phyloP scores from a whole-genome alignment of 2,329 filamentous ascomycete species.

The Xylaria sp. region DNA sequence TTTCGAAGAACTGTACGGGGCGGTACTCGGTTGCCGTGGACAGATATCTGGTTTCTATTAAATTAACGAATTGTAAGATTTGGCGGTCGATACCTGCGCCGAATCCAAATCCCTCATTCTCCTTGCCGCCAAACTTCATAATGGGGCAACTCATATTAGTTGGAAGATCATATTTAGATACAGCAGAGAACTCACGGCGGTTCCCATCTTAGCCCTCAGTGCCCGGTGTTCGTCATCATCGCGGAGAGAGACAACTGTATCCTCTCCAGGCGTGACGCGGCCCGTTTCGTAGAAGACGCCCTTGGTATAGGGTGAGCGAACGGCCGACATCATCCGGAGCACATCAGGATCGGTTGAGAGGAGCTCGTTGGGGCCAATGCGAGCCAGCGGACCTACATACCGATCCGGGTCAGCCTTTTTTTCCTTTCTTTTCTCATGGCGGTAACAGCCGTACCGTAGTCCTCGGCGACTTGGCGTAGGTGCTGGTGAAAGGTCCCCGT shows the following conservation, averaged over 20 bases:
- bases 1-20: constrained; percentile 55
- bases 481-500: constrained; percentile 36
- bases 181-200: constrained; percentile 44
- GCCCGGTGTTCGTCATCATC: constrained; percentile 44
- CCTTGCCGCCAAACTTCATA: constrained; percentile 56
- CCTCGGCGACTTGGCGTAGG: constrained; percentile 28
- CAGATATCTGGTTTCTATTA: constrained; percentile 56
- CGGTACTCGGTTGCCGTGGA: constrained; percentile 43
- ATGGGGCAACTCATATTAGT: background rate
- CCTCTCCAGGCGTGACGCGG: constrained; percentile 44
- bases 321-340: constrained; percentile 42
- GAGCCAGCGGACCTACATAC: constrained; percentile 34
- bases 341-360: constrained; percentile 33
- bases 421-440: background rate
- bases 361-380: constrained; percentile 38
- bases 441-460: constrained; percentile 24
- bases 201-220: constrained; percentile 51
- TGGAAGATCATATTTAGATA: background rate
- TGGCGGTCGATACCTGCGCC: constrained; percentile 49
- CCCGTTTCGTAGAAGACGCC: constrained; percentile 46
- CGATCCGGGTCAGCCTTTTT: constrained; percentile 3
- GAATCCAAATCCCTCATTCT: constrained; percentile 52
- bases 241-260: constrained; percentile 45
- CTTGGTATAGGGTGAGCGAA: constrained; percentile 46
- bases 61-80: constrained; percentile 47